phyloP scores from a whole-genome alignment of 768 basidiomycete genomes.

The Auriscalpium microsporum region DNA sequence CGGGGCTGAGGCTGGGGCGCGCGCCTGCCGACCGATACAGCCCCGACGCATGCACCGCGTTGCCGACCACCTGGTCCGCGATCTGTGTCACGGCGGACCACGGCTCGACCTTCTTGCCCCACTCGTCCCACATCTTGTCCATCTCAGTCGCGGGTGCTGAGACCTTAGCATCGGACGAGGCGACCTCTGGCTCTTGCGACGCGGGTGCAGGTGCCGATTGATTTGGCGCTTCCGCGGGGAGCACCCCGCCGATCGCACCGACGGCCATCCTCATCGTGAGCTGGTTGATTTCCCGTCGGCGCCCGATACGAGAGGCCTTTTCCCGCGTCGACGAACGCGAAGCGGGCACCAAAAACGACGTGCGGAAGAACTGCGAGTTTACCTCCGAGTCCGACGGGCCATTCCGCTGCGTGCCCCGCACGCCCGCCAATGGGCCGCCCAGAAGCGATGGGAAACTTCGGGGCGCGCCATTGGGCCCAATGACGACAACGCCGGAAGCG shows the following conservation, averaged over 20 bases:
- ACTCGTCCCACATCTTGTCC: constrained; percentile 45
- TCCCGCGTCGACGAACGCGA: constrained; percentile 48
- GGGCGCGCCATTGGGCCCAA: constrained; percentile 35
- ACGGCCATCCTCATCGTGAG: constrained; percentile 79
- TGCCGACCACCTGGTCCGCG: constrained; percentile 70
- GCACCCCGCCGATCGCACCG: constrained; percentile 60
- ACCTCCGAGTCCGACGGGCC: constrained; percentile 7
- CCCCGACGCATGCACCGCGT: constrained; percentile 35
- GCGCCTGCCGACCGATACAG: constrained; percentile 8
- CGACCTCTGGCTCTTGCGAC: constrained; percentile 1
- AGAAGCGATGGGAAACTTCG: constrained; percentile 29
- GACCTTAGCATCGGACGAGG: background rate
- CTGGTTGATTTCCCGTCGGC: constrained; percentile 73
- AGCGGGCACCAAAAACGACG: constrained; percentile 60
- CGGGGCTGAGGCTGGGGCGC: constrained; percentile 33
- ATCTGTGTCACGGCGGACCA: constrained; percentile 67
- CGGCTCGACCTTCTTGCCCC: constrained; percentile 60
- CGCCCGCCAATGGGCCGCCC: constrained; percentile 12
- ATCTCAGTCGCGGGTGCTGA: background rate
- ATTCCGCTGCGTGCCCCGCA: constrained; percentile 14
- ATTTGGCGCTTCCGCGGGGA: constrained; percentile 34
- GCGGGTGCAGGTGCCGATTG: constrained; percentile 11
- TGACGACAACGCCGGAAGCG: constrained; percentile 38
- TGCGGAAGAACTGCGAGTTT: constrained; percentile 49
- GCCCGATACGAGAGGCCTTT: constrained; percentile 43